phyloP scores from a whole-genome alignment of 306 rosid species.

The Vigna unguiculata region DNA sequence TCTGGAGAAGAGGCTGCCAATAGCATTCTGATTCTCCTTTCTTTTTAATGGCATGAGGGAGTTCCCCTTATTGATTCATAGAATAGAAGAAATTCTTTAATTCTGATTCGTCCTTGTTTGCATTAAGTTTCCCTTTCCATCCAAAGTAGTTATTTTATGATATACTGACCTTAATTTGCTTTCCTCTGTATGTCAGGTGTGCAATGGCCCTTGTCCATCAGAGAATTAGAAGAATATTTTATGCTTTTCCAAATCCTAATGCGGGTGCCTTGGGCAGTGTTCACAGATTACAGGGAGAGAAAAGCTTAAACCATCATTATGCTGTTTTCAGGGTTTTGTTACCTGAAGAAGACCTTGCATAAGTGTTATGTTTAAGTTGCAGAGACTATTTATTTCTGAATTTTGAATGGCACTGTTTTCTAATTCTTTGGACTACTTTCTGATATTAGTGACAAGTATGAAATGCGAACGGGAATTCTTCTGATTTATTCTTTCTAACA shows the following conservation, averaged over 20 bases:
- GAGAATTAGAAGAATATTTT: conserved; percentile 87
- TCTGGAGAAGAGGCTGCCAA: conserved; percentile 20
- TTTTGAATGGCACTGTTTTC: conserved; percentile 17
- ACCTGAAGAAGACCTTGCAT: conserved; percentile 59
- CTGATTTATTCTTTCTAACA: neutral
- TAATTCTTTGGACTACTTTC: conserved; percentile 6
- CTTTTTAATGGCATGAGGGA: conserved; percentile 16
- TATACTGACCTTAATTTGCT: conserved; percentile 23
- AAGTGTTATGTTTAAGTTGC: conserved; percentile 35
- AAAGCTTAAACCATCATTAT: conserved; percentile 89
- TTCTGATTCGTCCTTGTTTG: neutral
- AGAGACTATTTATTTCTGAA: conserved; percentile 30
- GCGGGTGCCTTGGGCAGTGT: conserved; percentile 88
- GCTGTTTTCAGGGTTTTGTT: conserved; percentile 83
- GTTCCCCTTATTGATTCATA: conserved; percentile 7
- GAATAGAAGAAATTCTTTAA: conserved; percentile 22
- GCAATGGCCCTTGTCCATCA: conserved; percentile 98
- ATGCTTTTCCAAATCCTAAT: conserved; percentile 77
- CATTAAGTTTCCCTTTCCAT: conserved; percentile 27
- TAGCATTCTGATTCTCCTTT: conserved; percentile 37
- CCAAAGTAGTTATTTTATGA: conserved; percentile 24
- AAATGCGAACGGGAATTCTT: neutral
- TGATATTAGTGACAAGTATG: neutral
- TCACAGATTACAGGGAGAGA: conserved; percentile 84
- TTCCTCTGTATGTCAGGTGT: conserved; percentile 64